These are phyloP conservation scores for Verticillium nubilum DNA, from an alignment of 2,329 filamentous ascomycete genomes.

Conservation along the genomic window DNA sequence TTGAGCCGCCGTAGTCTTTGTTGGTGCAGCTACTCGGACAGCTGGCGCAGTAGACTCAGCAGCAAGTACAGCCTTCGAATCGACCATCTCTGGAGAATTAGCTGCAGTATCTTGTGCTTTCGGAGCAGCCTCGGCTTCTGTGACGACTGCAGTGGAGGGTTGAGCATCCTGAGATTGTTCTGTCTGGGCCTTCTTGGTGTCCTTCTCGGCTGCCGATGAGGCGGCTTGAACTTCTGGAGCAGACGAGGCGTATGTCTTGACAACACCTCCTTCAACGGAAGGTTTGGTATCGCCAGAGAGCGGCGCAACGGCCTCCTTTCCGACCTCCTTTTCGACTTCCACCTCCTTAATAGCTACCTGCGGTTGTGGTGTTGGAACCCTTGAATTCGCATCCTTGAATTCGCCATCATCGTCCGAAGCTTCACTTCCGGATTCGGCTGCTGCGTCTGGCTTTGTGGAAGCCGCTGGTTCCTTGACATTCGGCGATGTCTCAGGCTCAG, in stretches of 20 bases:
- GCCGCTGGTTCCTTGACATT: background rate
- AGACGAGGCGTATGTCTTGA: slow-evolving; percentile 1
- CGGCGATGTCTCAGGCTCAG: slow-evolving; percentile 1
- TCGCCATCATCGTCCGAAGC: slow-evolving; percentile 19
- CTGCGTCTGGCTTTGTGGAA: slow-evolving; percentile 8
- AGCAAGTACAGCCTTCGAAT: background rate
- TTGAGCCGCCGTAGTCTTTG: background rate
- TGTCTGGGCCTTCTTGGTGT: background rate
- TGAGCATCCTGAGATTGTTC: background rate
- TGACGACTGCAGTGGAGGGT: background rate
- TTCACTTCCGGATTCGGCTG: slow-evolving; percentile 4
- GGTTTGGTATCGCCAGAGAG: slow-evolving; percentile 3
- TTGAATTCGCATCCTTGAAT: slow-evolving; percentile 18
- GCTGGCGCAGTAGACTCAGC: background rate
- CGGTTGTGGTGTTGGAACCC: slow-evolving; percentile 3
- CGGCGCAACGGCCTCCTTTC: background rate
- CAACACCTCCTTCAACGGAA: background rate
- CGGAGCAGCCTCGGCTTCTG: background rate
- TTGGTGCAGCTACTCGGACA: background rate
- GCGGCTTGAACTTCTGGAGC: slow-evolving; percentile 3
- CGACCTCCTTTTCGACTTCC: background rate
- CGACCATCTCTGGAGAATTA: background rate
- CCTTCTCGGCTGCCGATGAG: slow-evolving; percentile 3
- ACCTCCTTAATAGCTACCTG: background rate
- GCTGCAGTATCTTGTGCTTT: background rate